These are phyloP conservation scores for Mortierella sp. DNA, from an alignment of 371 early-diverging fungal species.

Conservation along the genomic window DNA sequence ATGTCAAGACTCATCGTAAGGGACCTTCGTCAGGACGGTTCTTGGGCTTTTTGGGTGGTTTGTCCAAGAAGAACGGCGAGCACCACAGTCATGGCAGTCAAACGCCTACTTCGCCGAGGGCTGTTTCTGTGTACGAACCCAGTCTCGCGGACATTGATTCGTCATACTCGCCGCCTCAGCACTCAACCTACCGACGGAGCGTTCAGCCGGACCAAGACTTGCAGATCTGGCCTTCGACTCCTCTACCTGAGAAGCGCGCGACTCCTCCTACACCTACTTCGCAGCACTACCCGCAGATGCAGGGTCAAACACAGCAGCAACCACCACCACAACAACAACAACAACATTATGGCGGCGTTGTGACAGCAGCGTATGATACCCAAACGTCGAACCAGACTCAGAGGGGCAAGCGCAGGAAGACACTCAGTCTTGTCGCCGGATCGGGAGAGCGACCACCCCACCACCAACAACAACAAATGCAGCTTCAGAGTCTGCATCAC, in stretches of 20 bases:
- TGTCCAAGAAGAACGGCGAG: conserved; percentile 42
- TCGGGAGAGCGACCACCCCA: conserved; percentile 28
- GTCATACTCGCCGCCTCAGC: neutral
- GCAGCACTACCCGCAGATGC: neutral
- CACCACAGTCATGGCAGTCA: neutral
- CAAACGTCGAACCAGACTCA: conserved; percentile 39
- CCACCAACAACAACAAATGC: conserved; percentile 27
- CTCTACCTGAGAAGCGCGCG: conserved; percentile 20
- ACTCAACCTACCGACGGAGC: neutral
- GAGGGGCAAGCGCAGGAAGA: conserved; percentile 69
- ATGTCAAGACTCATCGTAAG: conserved; percentile 35
- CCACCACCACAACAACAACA: conserved; percentile 21
- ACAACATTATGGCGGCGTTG: neutral
- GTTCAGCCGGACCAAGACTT: neutral
- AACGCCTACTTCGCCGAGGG: conserved; percentile 9
- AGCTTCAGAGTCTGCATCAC: conserved; percentile 33
- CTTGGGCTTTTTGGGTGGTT: conserved; percentile 40
- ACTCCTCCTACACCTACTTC: conserved; percentile 13
- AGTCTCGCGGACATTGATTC: conserved; percentile 32
- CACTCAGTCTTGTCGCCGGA: conserved; percentile 65
- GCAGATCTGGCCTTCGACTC: conserved; percentile 10
- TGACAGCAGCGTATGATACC: conserved; percentile 18
- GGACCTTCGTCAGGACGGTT: conserved; percentile 42
- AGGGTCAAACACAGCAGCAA: conserved; percentile 5
- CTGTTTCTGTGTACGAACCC: neutral